Evolutionary conservation across 2,329 filamentous ascomycete genomes (phyloP), one percentile per base, ranked within the genome.

Genomic region (Trichophaea hybrida): DNA sequence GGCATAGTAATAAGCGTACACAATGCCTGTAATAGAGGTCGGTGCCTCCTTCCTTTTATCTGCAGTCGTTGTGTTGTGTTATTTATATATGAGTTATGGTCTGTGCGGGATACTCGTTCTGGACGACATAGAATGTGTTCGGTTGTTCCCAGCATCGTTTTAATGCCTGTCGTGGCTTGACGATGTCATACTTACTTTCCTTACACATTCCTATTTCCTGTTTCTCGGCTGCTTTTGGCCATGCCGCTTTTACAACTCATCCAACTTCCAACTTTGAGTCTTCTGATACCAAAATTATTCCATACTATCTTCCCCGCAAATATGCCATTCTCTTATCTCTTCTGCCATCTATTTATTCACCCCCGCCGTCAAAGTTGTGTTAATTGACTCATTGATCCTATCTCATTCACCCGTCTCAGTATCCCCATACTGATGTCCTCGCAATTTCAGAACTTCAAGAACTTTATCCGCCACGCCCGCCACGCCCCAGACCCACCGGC

Each of bases 391-490:
- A 50, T 49, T 58, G 40, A 40, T 46, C n/a, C 32, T 43, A 60
- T n/a, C 5, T 5, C 24, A 15, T 49, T 49, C 13, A n/a, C 13
- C 38, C 38, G 4, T 10, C 38, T 50, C 10, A 44, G 34, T 32
- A 31, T 46, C 7, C 38, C 33, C 10, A 53, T 55, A 53, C 63
- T 65, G 48, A 65, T 65, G 63, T 38, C 59, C 48, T 44, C 59
- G n/a, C 61, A 56, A 63, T 65, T 96, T 76, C 91, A 96, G 76
- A 93, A 93, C 72, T 81, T 96, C 69, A 96, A 97, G 76, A 96
- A 96, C 75, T 94, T 97, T 75, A 93, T 97, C 75, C 87, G 91
- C 67, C 91, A 96, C 78, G 91, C 89, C 68, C 86, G 88, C 67
- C 78, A 77, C 65, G 78, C 80, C 66, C 79, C 78, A 66, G 71